Evolutionary conservation across 2,329 filamentous ascomycete genomes (phyloP).

Genomic region (Fusarium sp.): DNA sequence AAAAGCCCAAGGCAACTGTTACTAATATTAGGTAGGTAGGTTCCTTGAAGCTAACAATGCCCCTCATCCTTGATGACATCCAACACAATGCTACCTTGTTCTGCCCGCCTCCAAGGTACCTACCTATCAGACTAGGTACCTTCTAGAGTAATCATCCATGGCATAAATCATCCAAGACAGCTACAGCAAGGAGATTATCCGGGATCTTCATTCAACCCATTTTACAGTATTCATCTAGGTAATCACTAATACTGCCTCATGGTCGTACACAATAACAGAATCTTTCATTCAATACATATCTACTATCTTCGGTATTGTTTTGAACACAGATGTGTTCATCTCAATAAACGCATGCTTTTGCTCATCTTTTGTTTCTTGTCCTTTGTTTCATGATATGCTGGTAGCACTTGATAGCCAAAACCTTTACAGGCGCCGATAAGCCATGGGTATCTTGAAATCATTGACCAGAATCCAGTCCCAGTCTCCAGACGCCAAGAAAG

Average conservation of each 20-base stretch:
- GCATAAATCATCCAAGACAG: background rate
- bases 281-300: conserved; percentile 31
- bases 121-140: background rate
- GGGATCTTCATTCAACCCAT: background rate
- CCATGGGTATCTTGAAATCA: conserved; percentile 37
- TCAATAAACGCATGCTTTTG: conserved; percentile 15
- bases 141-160: background rate
- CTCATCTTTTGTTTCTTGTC: conserved; percentile 22
- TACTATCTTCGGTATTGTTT: conserved; percentile 14
- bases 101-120: background rate
- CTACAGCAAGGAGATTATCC: background rate
- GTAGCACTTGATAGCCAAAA: conserved; percentile 11
- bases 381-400: conserved; percentile 13
- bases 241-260: background rate
- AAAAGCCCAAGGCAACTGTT: background rate
- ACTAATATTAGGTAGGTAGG: conserved; percentile 9
- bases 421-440: conserved; percentile 13
- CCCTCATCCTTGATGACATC: conserved; percentile 3
- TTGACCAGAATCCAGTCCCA: conserved; percentile 26
- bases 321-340: conserved; percentile 1
- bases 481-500: conserved; percentile 29
- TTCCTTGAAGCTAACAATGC: conserved; percentile 1
- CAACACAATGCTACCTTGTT: background rate
- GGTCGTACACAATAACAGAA: background rate
- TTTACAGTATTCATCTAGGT: background rate